Conservation (phyloP, 192 early-diverging fungal genomes). For the Chytriomyces confervae region DNA sequence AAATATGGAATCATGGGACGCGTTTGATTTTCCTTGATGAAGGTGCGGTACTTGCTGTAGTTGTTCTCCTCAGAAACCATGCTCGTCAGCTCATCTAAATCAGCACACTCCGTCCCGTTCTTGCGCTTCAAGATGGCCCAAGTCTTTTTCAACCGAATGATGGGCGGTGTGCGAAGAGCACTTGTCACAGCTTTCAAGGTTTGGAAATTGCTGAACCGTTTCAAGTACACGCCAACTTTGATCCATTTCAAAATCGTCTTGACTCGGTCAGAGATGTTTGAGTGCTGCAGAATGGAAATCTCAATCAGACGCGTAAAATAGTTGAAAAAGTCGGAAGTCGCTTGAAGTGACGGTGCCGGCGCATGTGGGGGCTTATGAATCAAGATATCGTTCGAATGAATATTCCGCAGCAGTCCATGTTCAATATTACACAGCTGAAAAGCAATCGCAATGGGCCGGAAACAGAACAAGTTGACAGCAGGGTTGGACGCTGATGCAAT, state of each 20-base stretch:
- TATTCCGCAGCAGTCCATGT: slow-evolving; percentile 68
- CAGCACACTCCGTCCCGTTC: slow-evolving; percentile 65
- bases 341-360: slow-evolving; percentile 65
- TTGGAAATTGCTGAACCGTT: slow-evolving; percentile 70
- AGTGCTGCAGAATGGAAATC: slow-evolving; percentile 68
- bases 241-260: slow-evolving; percentile 73
- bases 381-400: slow-evolving; percentile 63
- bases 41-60: slow-evolving; percentile 73
- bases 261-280: slow-evolving; percentile 62
- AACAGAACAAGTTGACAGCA: slow-evolving; percentile 55
- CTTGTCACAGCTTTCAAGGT: slow-evolving; percentile 72
- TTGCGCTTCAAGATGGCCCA: slow-evolving; percentile 66
- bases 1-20: slow-evolving; percentile 75
- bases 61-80: slow-evolving; percentile 74
- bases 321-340: slow-evolving; percentile 81
- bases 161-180: slow-evolving; percentile 72
- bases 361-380: slow-evolving; percentile 63
- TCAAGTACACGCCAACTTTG: slow-evolving; percentile 65
- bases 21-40: slow-evolving; percentile 50
- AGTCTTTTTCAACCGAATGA: slow-evolving; percentile 71
- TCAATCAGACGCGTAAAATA: slow-evolving; percentile 78
- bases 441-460: slow-evolving; percentile 66
- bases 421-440: slow-evolving; percentile 76
- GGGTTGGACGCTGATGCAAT: slow-evolving; percentile 9
- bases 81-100: slow-evolving; percentile 57